Base-by-base conservation (phyloP, 2,329 filamentous ascomycete species). In the Aspergillus fijiensis region DNA sequence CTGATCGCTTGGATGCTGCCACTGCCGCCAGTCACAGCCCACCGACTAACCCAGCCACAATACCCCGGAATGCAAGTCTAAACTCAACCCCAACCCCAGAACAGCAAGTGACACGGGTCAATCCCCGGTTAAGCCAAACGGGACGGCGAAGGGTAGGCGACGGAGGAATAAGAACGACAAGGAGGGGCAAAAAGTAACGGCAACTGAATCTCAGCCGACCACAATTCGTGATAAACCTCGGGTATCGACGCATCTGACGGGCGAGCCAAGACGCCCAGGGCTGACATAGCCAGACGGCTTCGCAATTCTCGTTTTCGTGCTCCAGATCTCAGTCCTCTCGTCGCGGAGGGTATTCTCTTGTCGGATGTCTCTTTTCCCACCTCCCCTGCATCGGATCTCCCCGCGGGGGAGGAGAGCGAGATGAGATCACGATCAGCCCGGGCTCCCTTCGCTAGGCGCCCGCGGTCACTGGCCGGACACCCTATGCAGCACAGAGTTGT, bases 341-440 rank as follows among this genome's bases (percentile, higher is more conserved):
- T 55, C 27, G 51, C 47, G 51, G 52, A 52, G 51, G 39, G 35
- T 11, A 31, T 14, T 53, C 35, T 51, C 48, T 16, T 21, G 31
- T 33, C 9, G 45, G 31, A 33, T 35, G 33, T 14, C 35, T 25
- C 29, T 42, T n/a, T 33, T 51, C 35, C 39, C 33, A 29, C 27
- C 27, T 29, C 33, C 42, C 65, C 55, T 65, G 60, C 64, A 63
- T 65, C 61, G 65, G 68, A 61, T 60, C 59, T 68, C 67, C 67
- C 69, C 69, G 69, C 69, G 66, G 68, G 66, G 64, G 60, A 63
- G 49, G 53, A 63, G 53, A 63, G 33, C 50, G 59, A 64, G 62
- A 67, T 67, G 58, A 60, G 55, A 62, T 59, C 57, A 63, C 63
- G 61, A 59, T 55, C 53, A 65, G 64, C 61, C 27, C 2, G 7